Percentiles rank a stretch among this genome's conserved stretches.
These are phyloP conservation scores for Plantago rigida DNA, from an alignment of 305 asterid species.

Conservation along the genomic window DNA sequence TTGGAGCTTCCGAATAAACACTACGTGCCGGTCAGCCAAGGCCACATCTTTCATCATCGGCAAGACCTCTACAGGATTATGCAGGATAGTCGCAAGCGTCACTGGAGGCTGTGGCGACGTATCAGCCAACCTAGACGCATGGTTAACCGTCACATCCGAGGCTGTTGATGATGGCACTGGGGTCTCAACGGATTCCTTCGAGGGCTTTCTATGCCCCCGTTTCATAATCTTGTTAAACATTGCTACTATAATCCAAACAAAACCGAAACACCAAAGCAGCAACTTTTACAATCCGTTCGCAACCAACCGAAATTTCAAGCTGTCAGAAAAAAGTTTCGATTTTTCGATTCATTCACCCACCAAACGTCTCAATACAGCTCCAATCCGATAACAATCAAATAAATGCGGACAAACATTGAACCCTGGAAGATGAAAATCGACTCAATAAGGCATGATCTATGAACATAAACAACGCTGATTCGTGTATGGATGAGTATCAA, in stretches of 20 bases:
- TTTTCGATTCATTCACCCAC: not conserved
- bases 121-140: constrained; percentile 44
- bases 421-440: constrained; percentile 26
- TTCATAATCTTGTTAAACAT: constrained; percentile 79
- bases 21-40: constrained; percentile 45
- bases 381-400: constrained; percentile 7
- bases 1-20: constrained; percentile 62
- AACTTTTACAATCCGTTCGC: constrained; percentile 11
- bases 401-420: constrained; percentile 23
- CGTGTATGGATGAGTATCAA: not conserved
- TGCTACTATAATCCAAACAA: constrained; percentile 16
- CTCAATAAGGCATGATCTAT: too few species aligned
- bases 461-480: not conserved
- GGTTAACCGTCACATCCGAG: constrained; percentile 41
- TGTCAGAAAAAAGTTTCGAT: too few species aligned
- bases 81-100: constrained; percentile 43
- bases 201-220: constrained; percentile 66
- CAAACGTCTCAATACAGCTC: constrained; percentile 18
- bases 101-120: constrained; percentile 34
- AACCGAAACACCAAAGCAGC: constrained; percentile 20
- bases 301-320: not conserved
- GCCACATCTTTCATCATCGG: constrained; percentile 60
- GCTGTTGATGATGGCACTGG: constrained; percentile 45
- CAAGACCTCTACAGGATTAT: constrained; percentile 55
- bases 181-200: constrained; percentile 55